These are phyloP conservation scores for Tricholoma furcatifolium DNA, from an alignment of 768 basidiomycete species.

Conservation along the genomic window DNA sequence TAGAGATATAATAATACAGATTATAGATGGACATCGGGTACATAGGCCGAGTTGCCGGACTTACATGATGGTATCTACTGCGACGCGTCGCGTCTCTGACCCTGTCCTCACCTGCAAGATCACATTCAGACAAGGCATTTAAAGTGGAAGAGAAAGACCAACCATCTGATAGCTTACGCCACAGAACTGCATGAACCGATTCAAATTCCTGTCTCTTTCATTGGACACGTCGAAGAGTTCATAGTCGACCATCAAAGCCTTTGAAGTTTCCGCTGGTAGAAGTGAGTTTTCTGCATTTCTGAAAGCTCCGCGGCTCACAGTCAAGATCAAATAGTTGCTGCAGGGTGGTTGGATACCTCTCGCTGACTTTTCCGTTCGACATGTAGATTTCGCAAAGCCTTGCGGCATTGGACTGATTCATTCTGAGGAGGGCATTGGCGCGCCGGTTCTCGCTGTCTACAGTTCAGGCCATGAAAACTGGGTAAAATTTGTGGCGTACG, in stretches of 20 bases:
- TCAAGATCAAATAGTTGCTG: slow-evolving; percentile 50
- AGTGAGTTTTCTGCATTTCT: background rate
- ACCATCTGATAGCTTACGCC: slow-evolving; percentile 61
- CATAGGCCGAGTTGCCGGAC: background rate
- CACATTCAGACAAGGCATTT: slow-evolving; percentile 1
- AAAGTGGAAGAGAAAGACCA: slow-evolving; percentile 11
- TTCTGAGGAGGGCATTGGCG: slow-evolving; percentile 46
- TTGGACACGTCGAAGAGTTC: slow-evolving; percentile 34
- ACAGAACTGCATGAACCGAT: slow-evolving; percentile 54
- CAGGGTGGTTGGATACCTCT: slow-evolving; percentile 50
- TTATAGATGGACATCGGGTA: background rate
- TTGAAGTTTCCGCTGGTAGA: slow-evolving; percentile 29
- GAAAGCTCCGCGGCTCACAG: slow-evolving; percentile 31
- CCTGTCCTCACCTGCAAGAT: slow-evolving; percentile 15
- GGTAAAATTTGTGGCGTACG: slow-evolving; percentile 36
- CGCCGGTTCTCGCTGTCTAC: slow-evolving; percentile 53
- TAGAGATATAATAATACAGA: background rate
- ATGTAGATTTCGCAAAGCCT: slow-evolving; percentile 47
- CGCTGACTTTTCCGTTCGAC: slow-evolving; percentile 45
- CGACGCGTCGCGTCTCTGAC: slow-evolving; percentile 6
- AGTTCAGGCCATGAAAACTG: background rate
- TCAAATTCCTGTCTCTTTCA: slow-evolving; percentile 48
- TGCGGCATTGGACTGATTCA: slow-evolving; percentile 37
- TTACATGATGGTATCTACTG: background rate
- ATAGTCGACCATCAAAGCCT: slow-evolving; percentile 38